Evolutionary conservation across 176 grass and related monocot species (phyloP).

Genomic region (Saccharum spontaneum): DNA sequence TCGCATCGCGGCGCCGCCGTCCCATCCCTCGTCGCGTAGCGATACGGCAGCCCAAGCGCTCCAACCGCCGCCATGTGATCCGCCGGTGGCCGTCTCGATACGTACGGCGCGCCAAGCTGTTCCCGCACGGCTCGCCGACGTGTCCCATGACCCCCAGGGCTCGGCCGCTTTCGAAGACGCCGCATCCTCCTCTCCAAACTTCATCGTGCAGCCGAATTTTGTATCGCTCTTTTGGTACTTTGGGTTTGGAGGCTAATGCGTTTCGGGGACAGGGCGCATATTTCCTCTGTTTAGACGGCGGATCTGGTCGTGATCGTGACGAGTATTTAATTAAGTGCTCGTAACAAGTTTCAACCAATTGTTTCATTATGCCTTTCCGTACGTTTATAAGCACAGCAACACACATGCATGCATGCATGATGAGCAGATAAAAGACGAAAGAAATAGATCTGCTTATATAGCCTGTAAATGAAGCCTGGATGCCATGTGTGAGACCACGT

Average conservation of each 20-base stretch:
- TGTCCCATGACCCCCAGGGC: not conserved
- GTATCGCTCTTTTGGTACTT: not conserved
- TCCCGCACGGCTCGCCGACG: constrained; percentile 19
- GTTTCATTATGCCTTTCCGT: not conserved
- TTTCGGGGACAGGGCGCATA: constrained; percentile 1
- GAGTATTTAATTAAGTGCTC: not conserved
- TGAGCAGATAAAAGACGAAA: not conserved
- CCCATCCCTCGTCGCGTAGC: constrained; percentile 16
- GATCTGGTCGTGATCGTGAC: not conserved
- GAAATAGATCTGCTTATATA: not conserved
- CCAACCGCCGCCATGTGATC: constrained; percentile 46
- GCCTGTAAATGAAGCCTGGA: not conserved
- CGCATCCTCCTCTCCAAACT: not conserved
- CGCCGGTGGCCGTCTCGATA: constrained; percentile 29
- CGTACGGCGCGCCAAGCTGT: constrained; percentile 42
- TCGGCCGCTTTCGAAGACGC: not conserved
- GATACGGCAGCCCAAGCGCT: not conserved
- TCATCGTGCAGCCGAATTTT: not conserved
- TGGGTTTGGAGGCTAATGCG: constrained; percentile 2
- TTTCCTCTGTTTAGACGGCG: not conserved
- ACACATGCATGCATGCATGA: not conserved
- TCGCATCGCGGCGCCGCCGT: constrained; percentile 12
- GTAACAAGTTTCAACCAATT: not conserved
- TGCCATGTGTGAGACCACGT: not conserved
- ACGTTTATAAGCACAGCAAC: not conserved